Evolutionary conservation across 2,329 filamentous ascomycete species (phyloP).

Genomic region (Diaporthe sp.): DNA sequence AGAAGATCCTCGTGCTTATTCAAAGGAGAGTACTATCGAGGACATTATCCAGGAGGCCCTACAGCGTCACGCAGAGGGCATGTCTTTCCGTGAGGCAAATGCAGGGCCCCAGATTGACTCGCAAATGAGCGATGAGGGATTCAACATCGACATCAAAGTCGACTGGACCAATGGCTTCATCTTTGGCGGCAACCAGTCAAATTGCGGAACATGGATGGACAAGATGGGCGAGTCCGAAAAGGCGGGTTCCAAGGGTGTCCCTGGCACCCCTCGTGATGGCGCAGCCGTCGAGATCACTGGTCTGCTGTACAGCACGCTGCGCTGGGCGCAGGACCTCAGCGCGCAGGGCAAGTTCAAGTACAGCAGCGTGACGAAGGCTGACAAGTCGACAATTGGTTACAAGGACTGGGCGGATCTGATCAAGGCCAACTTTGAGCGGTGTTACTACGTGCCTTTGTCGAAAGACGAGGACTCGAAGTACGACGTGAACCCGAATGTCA

Average conservation of each 20-base stretch:
- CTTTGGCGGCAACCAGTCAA: conserved; percentile 92
- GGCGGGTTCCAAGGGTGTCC: conserved; percentile 92
- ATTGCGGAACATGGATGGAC: conserved; percentile 99
- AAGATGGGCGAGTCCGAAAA: conserved; percentile 99
- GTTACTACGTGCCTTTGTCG: conserved; percentile 86
- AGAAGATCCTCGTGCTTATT: conserved; percentile 88
- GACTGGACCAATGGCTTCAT: conserved; percentile 94
- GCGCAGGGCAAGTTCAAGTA: conserved; percentile 80
- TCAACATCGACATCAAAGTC: conserved; percentile 90
- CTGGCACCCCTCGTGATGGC: conserved; percentile 96
- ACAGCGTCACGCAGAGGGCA: conserved; percentile 89
- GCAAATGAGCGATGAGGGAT: conserved; percentile 94
- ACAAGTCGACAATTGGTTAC: conserved; percentile 76
- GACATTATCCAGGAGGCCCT: conserved; percentile 95
- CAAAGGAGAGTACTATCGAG: conserved; percentile 83
- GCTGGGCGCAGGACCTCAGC: conserved; percentile 81
- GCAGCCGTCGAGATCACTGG: conserved; percentile 96
- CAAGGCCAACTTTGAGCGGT: conserved; percentile 89
- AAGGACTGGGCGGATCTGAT: conserved; percentile 84
- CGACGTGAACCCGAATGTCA: conserved; percentile 82
- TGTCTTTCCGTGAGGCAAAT: conserved; percentile 95
- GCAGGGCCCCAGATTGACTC: conserved; percentile 89
- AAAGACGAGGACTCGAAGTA: conserved; percentile 80
- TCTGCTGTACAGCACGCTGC: conserved; percentile 88
- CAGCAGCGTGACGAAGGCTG: conserved; percentile 76